A percentile compares a stretch with the other conserved stretches of the same genome.
Evolutionary conservation across 2,329 filamentous ascomycete genomes (phyloP).

Genomic region (Trichoderma sp.): DNA sequence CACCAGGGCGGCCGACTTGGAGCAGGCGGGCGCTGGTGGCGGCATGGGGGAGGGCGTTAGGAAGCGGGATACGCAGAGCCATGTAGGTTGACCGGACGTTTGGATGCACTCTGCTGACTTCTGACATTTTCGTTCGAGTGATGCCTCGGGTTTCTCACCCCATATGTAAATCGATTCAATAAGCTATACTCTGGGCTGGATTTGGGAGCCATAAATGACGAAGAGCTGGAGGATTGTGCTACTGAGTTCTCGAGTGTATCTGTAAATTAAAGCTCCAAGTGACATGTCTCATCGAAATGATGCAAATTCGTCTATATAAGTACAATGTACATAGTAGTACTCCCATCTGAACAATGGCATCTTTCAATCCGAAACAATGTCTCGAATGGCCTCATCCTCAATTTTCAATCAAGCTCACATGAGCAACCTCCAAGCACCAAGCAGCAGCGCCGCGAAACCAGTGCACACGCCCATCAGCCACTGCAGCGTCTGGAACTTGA

Average conservation of each 20-base stretch:
- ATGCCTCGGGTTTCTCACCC: not conserved
- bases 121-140: not conserved
- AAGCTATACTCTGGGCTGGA: too few relatives aligned
- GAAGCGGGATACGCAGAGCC: constrained; percentile 11
- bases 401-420: constrained; percentile 50
- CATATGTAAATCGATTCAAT: too few relatives aligned
- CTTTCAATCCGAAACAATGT: not conserved
- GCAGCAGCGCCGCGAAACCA: constrained; percentile 65
- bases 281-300: too few relatives aligned
- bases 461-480: constrained; percentile 90
- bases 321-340: too few relatives aligned
- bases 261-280: not conserved
- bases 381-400: not conserved
- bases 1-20: not conserved
- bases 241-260: not conserved
- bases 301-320: too few relatives aligned
- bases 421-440: constrained; percentile 71
- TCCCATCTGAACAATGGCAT: not conserved
- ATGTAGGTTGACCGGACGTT: constrained; percentile 10
- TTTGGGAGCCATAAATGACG: not conserved
- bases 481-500: constrained; percentile 97
- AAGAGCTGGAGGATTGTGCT: too few relatives aligned
- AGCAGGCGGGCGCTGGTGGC: not conserved
- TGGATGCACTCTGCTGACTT: not conserved
- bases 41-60: not conserved